Percentiles rank a stretch among this genome's conserved stretches.
phyloP scores from a whole-genome alignment of 495 filamentous ascomycete species.

The Penicillium parvum region DNA sequence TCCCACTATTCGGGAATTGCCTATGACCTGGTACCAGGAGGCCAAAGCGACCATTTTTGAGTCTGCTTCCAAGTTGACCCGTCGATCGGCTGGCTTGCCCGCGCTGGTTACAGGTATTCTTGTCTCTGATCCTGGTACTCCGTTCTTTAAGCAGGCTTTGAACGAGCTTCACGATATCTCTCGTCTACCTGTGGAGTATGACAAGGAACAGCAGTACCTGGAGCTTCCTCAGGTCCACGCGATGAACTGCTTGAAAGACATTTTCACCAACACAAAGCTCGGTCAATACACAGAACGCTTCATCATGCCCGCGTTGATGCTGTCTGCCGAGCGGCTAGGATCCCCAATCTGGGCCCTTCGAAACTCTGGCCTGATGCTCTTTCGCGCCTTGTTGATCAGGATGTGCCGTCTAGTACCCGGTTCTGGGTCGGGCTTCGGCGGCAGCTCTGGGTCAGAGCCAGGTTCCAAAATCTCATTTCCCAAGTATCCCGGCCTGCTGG shows the following conservation, averaged over 20 bases:
- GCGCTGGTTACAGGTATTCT: slow-evolving; percentile 77
- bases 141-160: slow-evolving; percentile 48
- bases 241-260: slow-evolving; percentile 83
- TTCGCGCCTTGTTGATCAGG: slow-evolving; percentile 74
- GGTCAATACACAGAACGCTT: slow-evolving; percentile 58
- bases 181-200: slow-evolving; percentile 45
- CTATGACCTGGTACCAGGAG: slow-evolving; percentile 61
- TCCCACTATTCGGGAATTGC: slow-evolving; percentile 36
- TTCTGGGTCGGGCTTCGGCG: slow-evolving; percentile 36
- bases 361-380: slow-evolving; percentile 86
- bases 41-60: slow-evolving; percentile 60
- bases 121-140: slow-evolving; percentile 31
- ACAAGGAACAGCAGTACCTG: slow-evolving; percentile 40
- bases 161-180: slow-evolving; percentile 55
- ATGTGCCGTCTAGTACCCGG: slow-evolving; percentile 43
- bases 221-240: slow-evolving; percentile 90
- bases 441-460: slow-evolving; percentile 39
- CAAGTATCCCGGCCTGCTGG: slow-evolving; percentile 66
- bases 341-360: slow-evolving; percentile 79
- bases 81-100: slow-evolving; percentile 88
- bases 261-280: slow-evolving; percentile 74
- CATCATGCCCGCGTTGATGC: slow-evolving; percentile 64
- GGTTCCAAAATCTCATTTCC: slow-evolving; percentile 45
- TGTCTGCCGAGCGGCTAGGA: slow-evolving; percentile 68
- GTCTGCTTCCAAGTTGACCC: slow-evolving; percentile 72